Evolutionary conservation across 2,329 filamentous ascomycete species (phyloP), one percentile per base, ranked within the genome.

Genomic region (Balansia obtecta): DNA sequence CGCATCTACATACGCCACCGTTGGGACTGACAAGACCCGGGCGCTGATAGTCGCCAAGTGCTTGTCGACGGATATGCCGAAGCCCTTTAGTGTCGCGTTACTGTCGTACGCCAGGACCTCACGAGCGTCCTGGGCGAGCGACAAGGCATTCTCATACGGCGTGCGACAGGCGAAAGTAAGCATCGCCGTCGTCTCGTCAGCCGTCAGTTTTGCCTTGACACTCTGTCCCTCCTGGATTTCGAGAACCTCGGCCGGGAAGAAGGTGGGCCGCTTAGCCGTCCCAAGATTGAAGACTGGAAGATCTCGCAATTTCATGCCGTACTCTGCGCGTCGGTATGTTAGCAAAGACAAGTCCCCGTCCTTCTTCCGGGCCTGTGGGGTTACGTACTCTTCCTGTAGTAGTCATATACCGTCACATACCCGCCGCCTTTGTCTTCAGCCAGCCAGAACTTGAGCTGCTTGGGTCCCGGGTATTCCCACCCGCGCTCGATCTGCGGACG

Each of bases 31-130:
- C 0, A 95, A 73, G 40, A 91, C 76, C 6, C 89, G 81, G 1
- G 80, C 90, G 1, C 73, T 71, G 0, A 95, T 85, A 0, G 85
- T 85, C 34, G 95, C 70, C 34, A 95, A 72, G 1, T 71, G 65
- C 12, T 76, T 74, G 7, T 70, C 72, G 3, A 89, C 74, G 1
- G 67, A 66, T 53, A 94, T 71, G 5, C 83, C 83, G 53, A 89
- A 93, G 2, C 70, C 57, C 4, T 55, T 37, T n/a, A 75, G 69
- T 0, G 65, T 54, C 39, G 71, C 72, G 2, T 68, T 64, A 2
- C 67, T 63, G 42, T 79, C 74, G 2, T 88, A 70, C 2, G 76
- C 75, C 20, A 91, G 70, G 5, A 79, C 68, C 16, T 68, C 54
- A 22, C 80, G 73, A 2, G 79, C 84, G 9, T 74, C 71, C 0